Evolutionary conservation across 169 alveolate species (phyloP), one percentile per base, ranked within the genome.

Genomic region (Plasmodium knowlesi): DNA sequence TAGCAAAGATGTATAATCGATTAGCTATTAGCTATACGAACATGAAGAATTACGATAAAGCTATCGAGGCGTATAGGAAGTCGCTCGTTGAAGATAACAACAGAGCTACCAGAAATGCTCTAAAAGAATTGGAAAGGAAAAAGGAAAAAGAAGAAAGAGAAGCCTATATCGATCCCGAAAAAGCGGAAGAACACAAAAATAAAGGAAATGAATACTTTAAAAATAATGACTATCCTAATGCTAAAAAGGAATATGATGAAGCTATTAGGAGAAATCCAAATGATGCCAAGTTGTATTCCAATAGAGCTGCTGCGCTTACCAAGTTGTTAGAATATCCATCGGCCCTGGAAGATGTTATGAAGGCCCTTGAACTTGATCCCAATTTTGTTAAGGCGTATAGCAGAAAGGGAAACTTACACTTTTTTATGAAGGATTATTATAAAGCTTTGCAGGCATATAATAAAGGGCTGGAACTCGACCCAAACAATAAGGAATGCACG

Each of bases 261-360:
- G 99, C 99, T 16, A 97, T 99, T 76, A 97, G 96, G 91, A 96
- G 99, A 90, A 99, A 99, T 95, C 99, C 99, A 53, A 97, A 95
- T 53, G 99, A 97, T 82, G 98, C 99, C 4, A 98, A 98, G 93
- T 97, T 98, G 82, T 99, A 98, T 94, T 96, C 99, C 73, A 99
- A 99, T 94, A 97, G 99, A 93, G 99, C 99, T 57, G 99, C 99
- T 3, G 99, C 99, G 25, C 97, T 97, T 82, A 97, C 98, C 78
- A 98, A 99, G 84, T 93, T 99, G 32, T 95, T 98, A 96, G 99
- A 98, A 95, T 98, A 98, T 93, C 99, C 99, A 10, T 97, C 97
- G 19, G 99, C 99, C 1, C 93, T 98, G 71, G 94, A 94, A 82
- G 98, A 96, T 72, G 80, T 91, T 19, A 67, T 61, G 89, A 98